Percentiles rank a stretch among this genome's conserved stretches.
Conservation (phyloP, 2,329 filamentous ascomycete genomes). For the Fusarium robinianum region DNA sequence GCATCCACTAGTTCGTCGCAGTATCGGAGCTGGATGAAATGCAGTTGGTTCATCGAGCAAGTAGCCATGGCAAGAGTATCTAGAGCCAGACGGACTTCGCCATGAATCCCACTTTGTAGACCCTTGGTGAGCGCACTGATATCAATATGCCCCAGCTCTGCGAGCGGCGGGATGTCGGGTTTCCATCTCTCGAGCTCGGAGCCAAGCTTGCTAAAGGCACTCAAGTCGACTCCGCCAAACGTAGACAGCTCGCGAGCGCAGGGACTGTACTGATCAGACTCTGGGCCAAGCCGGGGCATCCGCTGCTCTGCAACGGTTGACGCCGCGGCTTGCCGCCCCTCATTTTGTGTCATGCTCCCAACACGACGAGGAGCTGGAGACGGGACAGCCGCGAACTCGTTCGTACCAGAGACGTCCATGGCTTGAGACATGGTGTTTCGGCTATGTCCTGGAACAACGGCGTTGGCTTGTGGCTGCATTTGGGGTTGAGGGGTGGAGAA, state of each 20-base stretch:
- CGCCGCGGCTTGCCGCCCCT: slow-evolving; percentile 36
- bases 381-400: slow-evolving; percentile 48
- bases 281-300: slow-evolving; percentile 47
- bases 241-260: slow-evolving; percentile 59
- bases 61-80: slow-evolving; percentile 77
- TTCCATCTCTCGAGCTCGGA: slow-evolving; percentile 69
- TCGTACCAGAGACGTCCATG: slow-evolving; percentile 46
- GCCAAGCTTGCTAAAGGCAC: slow-evolving; percentile 66
- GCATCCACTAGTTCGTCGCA: slow-evolving; percentile 91
- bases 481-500: slow-evolving; percentile 43
- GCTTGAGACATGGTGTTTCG: slow-evolving; percentile 58
- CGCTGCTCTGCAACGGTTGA: slow-evolving; percentile 36
- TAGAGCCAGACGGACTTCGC: slow-evolving; percentile 86
- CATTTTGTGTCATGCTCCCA: slow-evolving; percentile 47
- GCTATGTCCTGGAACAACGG: slow-evolving; percentile 45
- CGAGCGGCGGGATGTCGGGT: slow-evolving; percentile 73
- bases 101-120: slow-evolving; percentile 85
- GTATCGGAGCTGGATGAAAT: slow-evolving; percentile 68
- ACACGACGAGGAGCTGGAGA: slow-evolving; percentile 51
- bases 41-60: slow-evolving; percentile 64
- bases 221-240: slow-evolving; percentile 74
- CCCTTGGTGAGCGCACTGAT: slow-evolving; percentile 88
- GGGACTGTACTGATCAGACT: slow-evolving; percentile 60
- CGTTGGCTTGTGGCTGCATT: slow-evolving; percentile 28
- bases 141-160: slow-evolving; percentile 86